Evolutionary conservation across 768 basidiomycete species (phyloP).

Genomic region (Rhizopogon sp.): DNA sequence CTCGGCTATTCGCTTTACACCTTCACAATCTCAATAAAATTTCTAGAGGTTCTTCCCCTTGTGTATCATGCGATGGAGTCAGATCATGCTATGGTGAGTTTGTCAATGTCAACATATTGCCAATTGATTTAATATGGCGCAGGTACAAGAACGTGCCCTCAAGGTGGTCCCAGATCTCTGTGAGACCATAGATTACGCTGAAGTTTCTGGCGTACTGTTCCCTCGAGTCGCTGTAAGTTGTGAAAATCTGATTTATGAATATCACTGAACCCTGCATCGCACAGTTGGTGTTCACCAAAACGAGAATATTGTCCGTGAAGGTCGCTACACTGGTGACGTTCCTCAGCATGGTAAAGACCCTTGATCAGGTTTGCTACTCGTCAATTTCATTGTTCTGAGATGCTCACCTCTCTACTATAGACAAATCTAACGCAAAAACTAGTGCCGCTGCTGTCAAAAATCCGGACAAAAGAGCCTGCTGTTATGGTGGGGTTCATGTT

Average conservation of each 20-base stretch:
- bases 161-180: constrained; percentile 81
- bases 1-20: background rate
- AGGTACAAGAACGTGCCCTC: constrained; percentile 92
- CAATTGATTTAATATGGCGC: constrained; percentile 6
- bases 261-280: constrained; percentile 8
- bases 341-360: constrained; percentile 79
- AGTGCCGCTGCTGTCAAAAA: constrained; percentile 90
- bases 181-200: constrained; percentile 92
- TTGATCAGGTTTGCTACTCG: constrained; percentile 71
- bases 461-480: constrained; percentile 92
- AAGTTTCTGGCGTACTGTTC: constrained; percentile 86
- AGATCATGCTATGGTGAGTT: constrained; percentile 76
- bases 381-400: background rate
- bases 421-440: constrained; percentile 90
- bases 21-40: background rate
- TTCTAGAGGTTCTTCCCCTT: constrained; percentile 86
- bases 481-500: constrained; percentile 61
- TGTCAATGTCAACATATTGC: background rate
- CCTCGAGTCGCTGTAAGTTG: constrained; percentile 84
- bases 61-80: constrained; percentile 95
- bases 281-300: constrained; percentile 90
- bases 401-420: constrained; percentile 30
- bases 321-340: constrained; percentile 85
- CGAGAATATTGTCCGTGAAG: constrained; percentile 85
- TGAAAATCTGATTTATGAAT: background rate